These are phyloP conservation scores for Lyophyllum semitale DNA, from an alignment of 768 basidiomycete genomes.

Conservation along the genomic window DNA sequence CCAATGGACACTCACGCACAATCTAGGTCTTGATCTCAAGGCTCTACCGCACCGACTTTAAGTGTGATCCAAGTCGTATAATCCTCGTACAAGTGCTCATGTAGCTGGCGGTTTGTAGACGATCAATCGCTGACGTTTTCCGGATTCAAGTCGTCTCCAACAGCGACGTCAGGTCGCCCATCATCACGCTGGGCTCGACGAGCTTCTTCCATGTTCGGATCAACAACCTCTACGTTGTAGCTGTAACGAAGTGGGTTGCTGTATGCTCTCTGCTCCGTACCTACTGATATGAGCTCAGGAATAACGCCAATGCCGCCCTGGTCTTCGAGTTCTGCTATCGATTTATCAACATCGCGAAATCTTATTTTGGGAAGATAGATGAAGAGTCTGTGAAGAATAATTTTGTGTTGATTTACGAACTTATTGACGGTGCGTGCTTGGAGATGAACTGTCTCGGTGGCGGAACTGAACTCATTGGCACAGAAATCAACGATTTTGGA, in stretches of 20 bases:
- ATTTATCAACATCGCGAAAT: slow-evolving; percentile 90
- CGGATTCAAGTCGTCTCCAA: slow-evolving; percentile 99
- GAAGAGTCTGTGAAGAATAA: slow-evolving; percentile 99
- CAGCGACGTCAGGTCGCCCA: slow-evolving; percentile 94
- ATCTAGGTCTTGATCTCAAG: slow-evolving; percentile 91
- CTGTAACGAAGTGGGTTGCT: slow-evolving; percentile 83
- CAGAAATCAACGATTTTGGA: slow-evolving; percentile 97
- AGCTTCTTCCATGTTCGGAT: slow-evolving; percentile 98
- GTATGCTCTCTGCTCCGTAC: background rate
- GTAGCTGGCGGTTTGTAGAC: slow-evolving; percentile 46
- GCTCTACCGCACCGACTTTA: slow-evolving; percentile 95
- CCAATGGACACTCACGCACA: slow-evolving; percentile 5
- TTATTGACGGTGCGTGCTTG: slow-evolving; percentile 83
- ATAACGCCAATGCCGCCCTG: slow-evolving; percentile 95
- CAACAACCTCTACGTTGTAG: slow-evolving; percentile 94
- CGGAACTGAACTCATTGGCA: background rate
- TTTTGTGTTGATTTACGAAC: slow-evolving; percentile 96
- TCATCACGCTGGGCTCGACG: slow-evolving; percentile 96
- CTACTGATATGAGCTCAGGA: slow-evolving; percentile 46
- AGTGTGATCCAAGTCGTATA: slow-evolving; percentile 53
- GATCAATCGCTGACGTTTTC: slow-evolving; percentile 96
- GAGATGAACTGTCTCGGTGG: background rate
- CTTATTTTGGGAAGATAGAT: slow-evolving; percentile 98
- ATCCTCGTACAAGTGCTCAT: background rate
- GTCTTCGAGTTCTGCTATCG: slow-evolving; percentile 98